Conservation (phyloP, 345 rosid genomes). For the Hibiscus trionum region DNA sequence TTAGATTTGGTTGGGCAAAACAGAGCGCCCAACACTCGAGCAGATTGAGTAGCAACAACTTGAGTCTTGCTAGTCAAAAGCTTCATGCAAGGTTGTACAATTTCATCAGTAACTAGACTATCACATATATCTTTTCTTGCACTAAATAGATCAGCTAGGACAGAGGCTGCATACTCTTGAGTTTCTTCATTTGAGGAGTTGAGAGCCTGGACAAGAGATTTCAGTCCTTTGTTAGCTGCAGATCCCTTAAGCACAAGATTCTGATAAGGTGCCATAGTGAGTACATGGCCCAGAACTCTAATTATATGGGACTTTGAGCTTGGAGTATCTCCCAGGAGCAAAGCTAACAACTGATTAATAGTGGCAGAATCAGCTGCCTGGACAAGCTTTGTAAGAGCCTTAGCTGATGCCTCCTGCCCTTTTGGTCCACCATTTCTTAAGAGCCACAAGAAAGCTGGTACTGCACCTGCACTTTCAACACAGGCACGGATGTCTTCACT, state of each 20-base stretch:
- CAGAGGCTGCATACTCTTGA: constrained; percentile 73
- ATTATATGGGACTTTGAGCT: constrained; percentile 54
- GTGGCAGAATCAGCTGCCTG: constrained; percentile 72
- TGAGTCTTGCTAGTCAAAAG: constrained; percentile 64
- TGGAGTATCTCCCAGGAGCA: constrained; percentile 61
- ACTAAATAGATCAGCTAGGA: constrained; percentile 75
- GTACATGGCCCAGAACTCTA: constrained; percentile 72
- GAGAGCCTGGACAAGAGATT: constrained; percentile 60
- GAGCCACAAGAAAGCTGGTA: constrained; percentile 74
- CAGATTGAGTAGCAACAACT: constrained; percentile 64
- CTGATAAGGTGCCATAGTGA: constrained; percentile 50
- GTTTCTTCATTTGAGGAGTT: constrained; percentile 67
- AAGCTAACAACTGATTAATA: constrained; percentile 62
- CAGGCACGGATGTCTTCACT: constrained; percentile 86
- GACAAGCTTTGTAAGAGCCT: constrained; percentile 60
- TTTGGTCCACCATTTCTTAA: constrained; percentile 58
- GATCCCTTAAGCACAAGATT: constrained; percentile 59
- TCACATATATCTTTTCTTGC: constrained; percentile 72
- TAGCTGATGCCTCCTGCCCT: constrained; percentile 68
- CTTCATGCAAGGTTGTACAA: constrained; percentile 58
- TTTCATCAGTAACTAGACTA: constrained; percentile 63
- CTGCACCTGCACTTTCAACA: constrained; percentile 85
- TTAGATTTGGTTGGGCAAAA: constrained; percentile 61
- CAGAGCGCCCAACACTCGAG: constrained; percentile 69
- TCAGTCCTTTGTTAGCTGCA: constrained; percentile 75